Evolutionary conservation across 106 monocot species (phyloP), one percentile per base, ranked within the genome.

Genomic region (Acanthochlamys bracteata): DNA sequence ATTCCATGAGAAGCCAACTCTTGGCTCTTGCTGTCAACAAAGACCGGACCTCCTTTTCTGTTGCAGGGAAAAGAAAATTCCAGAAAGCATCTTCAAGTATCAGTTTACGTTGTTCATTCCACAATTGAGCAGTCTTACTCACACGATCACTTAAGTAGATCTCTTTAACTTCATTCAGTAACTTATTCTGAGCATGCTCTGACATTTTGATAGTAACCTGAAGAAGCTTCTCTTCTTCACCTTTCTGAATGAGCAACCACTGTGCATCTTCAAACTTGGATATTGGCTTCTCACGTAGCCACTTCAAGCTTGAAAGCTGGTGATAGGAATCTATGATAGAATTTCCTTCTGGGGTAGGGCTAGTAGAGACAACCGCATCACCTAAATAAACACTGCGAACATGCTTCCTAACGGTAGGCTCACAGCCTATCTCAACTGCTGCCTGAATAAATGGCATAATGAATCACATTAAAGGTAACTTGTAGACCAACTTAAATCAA

Each of bases 231-330:
- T 98, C 92, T 79, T 98, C 82, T 76, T 98, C 92, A 70, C 80
- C 98, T 79, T 92, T 98, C 69, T 98, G 92, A 54, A 98, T 89
- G 16, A 83, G 85, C 16, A 98, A 61, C 98, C 98, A 98, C 20
- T 98, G 85, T 39, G 73, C 84, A 79, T 85, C 88, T 23, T 17
- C 70, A 75, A 98, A 98, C 27, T 77, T 73, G 42, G 75, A 70
- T 19, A 98, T 49, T 27, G 98, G 98, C 66, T 98, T 98, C 46
- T 92, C 64, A 3, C 73, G 78, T 23, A 92, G 77, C 88, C 88
- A 92, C 67, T 98, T 92, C 23, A 89, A 83, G 46, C 70, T 70
- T 63, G 80, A 61, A 69, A 92, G 71, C 22, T 88, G 78, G 73
- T 98, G 98, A 74, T 83, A 79, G 6, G 63, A 61, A 70, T 98